Evolutionary conservation across 495 filamentous ascomycete genomes (phyloP).

Genomic region (Xylaria flabelliformis): DNA sequence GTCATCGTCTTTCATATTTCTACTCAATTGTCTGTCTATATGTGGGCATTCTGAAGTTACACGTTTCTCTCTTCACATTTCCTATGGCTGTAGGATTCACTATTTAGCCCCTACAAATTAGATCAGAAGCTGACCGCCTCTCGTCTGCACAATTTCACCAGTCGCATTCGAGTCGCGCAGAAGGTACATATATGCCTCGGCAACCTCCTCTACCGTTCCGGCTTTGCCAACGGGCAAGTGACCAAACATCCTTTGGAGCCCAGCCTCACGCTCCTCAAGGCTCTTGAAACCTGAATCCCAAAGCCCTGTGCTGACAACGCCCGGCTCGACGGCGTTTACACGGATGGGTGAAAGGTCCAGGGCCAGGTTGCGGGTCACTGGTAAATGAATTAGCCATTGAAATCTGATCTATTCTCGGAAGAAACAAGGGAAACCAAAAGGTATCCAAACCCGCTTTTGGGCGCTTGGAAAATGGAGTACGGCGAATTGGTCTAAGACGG

Average conservation of each 20-base stretch:
- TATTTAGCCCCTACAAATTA: neutral
- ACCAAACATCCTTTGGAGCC: constrained; percentile 30
- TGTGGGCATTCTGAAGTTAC: neutral
- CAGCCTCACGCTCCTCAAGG: constrained; percentile 42
- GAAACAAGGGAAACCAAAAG: neutral
- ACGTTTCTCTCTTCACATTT: neutral
- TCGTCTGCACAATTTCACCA: constrained; percentile 37
- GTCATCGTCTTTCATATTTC: neutral
- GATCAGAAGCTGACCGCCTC: constrained; percentile 33
- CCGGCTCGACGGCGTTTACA: constrained; percentile 65
- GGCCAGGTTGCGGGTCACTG: constrained; percentile 58
- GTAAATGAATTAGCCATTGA: neutral
- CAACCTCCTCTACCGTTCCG: constrained; percentile 62
- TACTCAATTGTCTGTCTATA: neutral
- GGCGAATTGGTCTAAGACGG: neutral
- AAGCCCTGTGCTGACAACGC: constrained; percentile 61
- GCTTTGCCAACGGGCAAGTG: constrained; percentile 50
- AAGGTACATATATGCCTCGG: constrained; percentile 68
- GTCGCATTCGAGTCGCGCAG: constrained; percentile 61
- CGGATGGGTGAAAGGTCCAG: constrained; percentile 64
- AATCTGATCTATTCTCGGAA: neutral
- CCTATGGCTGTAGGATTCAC: neutral
- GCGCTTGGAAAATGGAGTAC: neutral
- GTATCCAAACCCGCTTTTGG: neutral
- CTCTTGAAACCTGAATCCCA: constrained; percentile 39